Evolutionary conservation across 306 rosid genomes (phyloP).

Genomic region (Crotalaria pallida): DNA sequence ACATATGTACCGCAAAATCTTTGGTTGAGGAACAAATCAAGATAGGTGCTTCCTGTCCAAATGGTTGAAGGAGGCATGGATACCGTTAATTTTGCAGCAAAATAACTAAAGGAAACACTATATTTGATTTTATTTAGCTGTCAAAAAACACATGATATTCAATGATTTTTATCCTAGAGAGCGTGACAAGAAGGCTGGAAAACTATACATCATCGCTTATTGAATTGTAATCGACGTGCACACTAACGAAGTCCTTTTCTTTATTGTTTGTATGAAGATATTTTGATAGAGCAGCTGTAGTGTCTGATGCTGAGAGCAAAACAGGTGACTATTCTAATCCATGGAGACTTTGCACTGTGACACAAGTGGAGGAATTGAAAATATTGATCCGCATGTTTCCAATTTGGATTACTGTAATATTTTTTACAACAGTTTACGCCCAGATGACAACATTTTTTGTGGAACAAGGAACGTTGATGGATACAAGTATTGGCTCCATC

Average conservation of each 20-base stretch:
- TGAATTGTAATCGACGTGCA: too few relatives aligned
- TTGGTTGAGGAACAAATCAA: too few relatives aligned
- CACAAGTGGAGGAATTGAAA: slow-evolving; percentile 94
- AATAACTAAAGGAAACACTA: neutral
- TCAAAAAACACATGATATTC: neutral
- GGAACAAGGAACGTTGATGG: slow-evolving; percentile 87
- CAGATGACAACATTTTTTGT: slow-evolving; percentile 95
- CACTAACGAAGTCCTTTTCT: neutral
- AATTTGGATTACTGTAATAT: slow-evolving; percentile 84
- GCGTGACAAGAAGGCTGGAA: neutral
- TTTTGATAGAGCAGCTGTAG: slow-evolving; percentile 30
- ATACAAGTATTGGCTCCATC: slow-evolving; percentile 72
- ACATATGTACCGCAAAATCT: too few relatives aligned
- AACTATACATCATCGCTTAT: too few relatives aligned
- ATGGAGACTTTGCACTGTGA: slow-evolving; percentile 90
- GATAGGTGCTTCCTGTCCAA: too few relatives aligned
- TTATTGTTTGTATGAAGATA: slow-evolving; percentile 44
- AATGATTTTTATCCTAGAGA: neutral
- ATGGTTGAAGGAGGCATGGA: too few relatives aligned
- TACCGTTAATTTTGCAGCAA: neutral
- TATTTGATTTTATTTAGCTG: neutral
- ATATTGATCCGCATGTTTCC: slow-evolving; percentile 94
- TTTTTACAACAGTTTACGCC: slow-evolving; percentile 85
- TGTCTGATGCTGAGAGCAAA: slow-evolving; percentile 51
- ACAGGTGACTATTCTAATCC: slow-evolving; percentile 61